These are phyloP conservation scores for Stagonosporopsis tanaceti DNA, from an alignment of 2,329 filamentous ascomycete species.

Conservation along the genomic window DNA sequence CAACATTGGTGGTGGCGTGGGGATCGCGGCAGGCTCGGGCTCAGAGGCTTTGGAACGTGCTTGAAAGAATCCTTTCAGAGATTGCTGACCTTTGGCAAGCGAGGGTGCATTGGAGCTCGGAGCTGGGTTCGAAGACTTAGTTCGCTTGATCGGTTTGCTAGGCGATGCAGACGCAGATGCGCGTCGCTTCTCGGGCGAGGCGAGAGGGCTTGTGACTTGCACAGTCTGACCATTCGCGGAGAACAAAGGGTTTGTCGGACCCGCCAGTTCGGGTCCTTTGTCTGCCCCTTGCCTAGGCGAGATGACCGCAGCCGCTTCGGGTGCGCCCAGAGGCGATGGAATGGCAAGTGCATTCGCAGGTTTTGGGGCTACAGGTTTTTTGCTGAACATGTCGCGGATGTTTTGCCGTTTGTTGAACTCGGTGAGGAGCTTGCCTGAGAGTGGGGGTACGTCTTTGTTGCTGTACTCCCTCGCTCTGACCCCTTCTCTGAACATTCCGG, in stretches of 20 bases:
- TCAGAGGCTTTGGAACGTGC: conserved; percentile 45
- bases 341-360: conserved; percentile 10
- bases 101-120: conserved; percentile 32
- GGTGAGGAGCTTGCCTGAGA: conserved; percentile 83
- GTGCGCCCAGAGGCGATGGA: conserved; percentile 1
- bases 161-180: conserved; percentile 30
- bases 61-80: conserved; percentile 78
- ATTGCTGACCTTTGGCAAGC: conserved; percentile 62
- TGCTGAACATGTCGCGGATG: conserved; percentile 92
- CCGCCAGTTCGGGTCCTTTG: conserved; percentile 14
- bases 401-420: conserved; percentile 85
- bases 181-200: conserved; percentile 42
- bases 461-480: conserved; percentile 72
- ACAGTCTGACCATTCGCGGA: conserved; percentile 1
- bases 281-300: conserved; percentile 13
- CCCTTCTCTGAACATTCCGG: conserved; percentile 74
- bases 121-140: conserved; percentile 53
- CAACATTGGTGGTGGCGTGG: conserved; percentile 5
- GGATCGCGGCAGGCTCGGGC: conserved; percentile 8
- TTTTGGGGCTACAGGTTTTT: conserved; percentile 28
- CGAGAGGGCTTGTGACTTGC: conserved; percentile 28
- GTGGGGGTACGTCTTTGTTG: conserved; percentile 69
- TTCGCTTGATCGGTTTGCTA: conserved; percentile 55
- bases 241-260: conserved; percentile 25
- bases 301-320: conserved; percentile 4